These are phyloP conservation scores for Globisporangium viniferum DNA, from an alignment of 352 stramenopile genomes.

Conservation along the genomic window DNA sequence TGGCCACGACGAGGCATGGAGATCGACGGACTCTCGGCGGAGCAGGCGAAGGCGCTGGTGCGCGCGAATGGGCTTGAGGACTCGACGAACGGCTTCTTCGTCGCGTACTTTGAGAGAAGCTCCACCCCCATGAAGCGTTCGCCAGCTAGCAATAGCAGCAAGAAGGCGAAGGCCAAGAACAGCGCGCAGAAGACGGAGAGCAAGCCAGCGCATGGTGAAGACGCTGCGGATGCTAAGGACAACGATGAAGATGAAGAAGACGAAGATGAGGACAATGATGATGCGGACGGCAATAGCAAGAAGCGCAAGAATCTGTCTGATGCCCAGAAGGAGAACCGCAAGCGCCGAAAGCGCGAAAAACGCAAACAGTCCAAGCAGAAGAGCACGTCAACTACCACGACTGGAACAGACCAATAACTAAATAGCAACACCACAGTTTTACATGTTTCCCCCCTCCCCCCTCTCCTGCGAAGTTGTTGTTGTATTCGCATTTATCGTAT, in stretches of 20 bases:
- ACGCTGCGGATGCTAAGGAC: background rate
- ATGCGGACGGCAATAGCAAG: conserved; percentile 15
- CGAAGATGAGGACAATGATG: background rate
- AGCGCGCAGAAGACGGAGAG: background rate
- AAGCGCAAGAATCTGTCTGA: conserved; percentile 70
- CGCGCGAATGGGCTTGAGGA: conserved; percentile 91
- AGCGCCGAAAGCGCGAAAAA: conserved; percentile 72
- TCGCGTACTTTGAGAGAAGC: conserved; percentile 91
- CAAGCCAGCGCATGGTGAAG: conserved; percentile 5
- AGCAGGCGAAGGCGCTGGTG: conserved; percentile 84
- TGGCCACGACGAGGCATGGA: conserved; percentile 75
- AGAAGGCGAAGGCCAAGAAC: background rate
- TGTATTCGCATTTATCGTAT: conserved; percentile 4
- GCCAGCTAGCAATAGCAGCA: background rate
- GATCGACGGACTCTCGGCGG: conserved; percentile 48
- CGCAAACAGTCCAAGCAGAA: conserved; percentile 30
- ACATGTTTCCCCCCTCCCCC: background rate
- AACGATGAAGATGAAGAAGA: conserved; percentile 9
- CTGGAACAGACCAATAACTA: background rate
- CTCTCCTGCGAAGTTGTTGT: background rate
- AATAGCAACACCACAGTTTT: background rate
- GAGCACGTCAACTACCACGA: background rate
- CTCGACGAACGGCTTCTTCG: conserved; percentile 97
- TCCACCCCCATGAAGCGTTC: conserved; percentile 8
- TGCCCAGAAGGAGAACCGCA: conserved; percentile 67